phyloP scores from a whole-genome alignment of 129 eudicot genomes.

The Rutidosis leptorrhynchoides region DNA sequence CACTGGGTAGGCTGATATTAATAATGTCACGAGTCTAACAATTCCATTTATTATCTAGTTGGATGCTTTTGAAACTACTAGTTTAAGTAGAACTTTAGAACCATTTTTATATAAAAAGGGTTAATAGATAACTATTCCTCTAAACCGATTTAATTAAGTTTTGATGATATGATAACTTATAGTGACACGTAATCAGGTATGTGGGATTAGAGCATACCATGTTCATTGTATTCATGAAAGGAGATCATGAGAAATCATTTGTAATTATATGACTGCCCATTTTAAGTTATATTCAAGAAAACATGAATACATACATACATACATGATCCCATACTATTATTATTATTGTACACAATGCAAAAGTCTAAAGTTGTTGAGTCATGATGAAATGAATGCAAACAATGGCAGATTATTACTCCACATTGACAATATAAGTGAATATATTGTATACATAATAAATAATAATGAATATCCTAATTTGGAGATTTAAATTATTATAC shows the following conservation, averaged over 20 bases:
- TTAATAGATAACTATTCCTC: too few species aligned
- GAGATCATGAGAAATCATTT: background rate
- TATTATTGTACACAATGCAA: background rate
- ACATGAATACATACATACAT: background rate
- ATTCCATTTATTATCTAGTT: background rate
- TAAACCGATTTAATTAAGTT: too few species aligned
- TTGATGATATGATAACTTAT: too few species aligned
- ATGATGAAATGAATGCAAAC: background rate
- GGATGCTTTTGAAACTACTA: background rate
- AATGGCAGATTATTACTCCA: constrained; percentile 19
- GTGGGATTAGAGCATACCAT: background rate
- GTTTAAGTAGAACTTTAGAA: too few species aligned
- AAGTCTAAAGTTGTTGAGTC: background rate
- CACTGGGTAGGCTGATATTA: too few species aligned
- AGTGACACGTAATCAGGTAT: too few species aligned
- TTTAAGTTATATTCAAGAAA: background rate
- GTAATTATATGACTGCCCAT: background rate
- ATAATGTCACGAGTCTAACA: background rate
- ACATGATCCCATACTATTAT: background rate
- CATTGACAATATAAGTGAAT: constrained; percentile 13
- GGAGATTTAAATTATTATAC: constrained; percentile 16
- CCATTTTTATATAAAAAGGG: too few species aligned
- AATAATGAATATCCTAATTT: constrained; percentile 26
- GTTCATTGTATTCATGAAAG: background rate
- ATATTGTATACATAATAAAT: constrained; percentile 32